Conservation (phyloP, 352 stramenopile genomes). For the Pythium dissimile region DNA sequence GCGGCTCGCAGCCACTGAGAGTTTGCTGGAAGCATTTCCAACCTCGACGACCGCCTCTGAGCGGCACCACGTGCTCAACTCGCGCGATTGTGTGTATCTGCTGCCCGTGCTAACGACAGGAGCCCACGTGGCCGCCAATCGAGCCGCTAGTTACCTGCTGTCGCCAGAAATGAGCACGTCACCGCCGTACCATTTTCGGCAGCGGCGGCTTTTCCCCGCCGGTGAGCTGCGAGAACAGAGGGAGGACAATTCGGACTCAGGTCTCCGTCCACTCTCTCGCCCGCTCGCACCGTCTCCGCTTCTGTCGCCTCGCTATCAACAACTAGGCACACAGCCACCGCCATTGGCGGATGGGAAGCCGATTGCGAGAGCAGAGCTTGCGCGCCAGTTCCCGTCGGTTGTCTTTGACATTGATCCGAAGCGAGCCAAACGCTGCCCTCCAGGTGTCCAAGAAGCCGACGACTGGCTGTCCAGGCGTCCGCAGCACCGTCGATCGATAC, state of each 20-base stretch:
- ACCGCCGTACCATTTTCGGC: not conserved
- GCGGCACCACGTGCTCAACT: not conserved
- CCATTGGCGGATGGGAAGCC: not conserved
- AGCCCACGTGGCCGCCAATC: slow-evolving; percentile 1
- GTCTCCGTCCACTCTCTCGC: not conserved
- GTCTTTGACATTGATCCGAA: slow-evolving; percentile 17
- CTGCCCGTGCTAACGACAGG: not conserved
- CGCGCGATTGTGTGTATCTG: slow-evolving; percentile 14
- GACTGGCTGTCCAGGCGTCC: slow-evolving; percentile 12
- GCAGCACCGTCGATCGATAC: not conserved
- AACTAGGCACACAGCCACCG: not conserved
- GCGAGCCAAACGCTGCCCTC: slow-evolving; percentile 10
- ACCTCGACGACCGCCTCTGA: too few relatives aligned
- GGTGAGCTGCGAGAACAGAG: too few relatives aligned
- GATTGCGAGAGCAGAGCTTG: not conserved
- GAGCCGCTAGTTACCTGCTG: not conserved
- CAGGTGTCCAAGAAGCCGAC: slow-evolving; percentile 17
- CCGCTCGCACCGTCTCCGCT: slow-evolving; percentile 8
- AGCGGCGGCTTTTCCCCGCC: too few relatives aligned
- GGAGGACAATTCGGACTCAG: too few relatives aligned
- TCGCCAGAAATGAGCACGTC: too few relatives aligned
- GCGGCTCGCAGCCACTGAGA: not conserved
- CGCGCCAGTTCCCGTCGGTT: slow-evolving; percentile 4
- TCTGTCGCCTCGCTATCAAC: not conserved
- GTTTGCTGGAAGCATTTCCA: too few relatives aligned